These are phyloP conservation scores for Chamaecyparis obtusa DNA, from an alignment of 75 land plant genomes.

Conservation along the genomic window DNA sequence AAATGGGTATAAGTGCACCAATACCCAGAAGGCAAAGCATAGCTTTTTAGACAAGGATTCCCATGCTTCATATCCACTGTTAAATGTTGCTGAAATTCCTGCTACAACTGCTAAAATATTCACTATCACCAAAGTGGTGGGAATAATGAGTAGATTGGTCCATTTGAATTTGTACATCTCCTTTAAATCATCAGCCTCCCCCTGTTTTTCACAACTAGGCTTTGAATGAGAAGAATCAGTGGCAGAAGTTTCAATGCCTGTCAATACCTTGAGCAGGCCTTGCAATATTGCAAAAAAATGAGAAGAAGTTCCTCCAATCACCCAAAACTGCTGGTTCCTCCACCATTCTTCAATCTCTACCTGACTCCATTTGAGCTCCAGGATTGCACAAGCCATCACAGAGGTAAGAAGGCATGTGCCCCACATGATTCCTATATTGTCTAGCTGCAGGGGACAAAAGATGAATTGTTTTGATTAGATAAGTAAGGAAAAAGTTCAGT, in stretches of 20 bases:
- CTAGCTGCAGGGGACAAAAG: neutral
- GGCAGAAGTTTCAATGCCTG: conserved; percentile 45
- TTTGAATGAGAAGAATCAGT: conserved; percentile 23
- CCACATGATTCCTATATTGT: neutral
- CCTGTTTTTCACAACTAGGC: conserved; percentile 18
- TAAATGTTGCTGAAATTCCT: conserved; percentile 30
- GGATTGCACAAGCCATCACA: conserved; percentile 44
- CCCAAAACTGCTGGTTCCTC: conserved; percentile 62
- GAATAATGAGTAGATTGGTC: conserved; percentile 41
- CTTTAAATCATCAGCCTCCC: conserved; percentile 29
- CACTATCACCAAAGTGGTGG: conserved; percentile 30
- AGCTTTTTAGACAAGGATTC: conserved; percentile 23
- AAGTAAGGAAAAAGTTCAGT: too few species aligned
- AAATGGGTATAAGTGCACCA: conserved; percentile 33
- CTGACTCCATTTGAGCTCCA: conserved; percentile 57
- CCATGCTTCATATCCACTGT: conserved; percentile 24
- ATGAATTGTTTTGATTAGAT: neutral
- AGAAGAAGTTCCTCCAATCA: conserved; percentile 47
- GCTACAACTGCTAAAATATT: conserved; percentile 37
- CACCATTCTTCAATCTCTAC: conserved; percentile 60
- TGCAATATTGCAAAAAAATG: conserved; percentile 58
- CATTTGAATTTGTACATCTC: conserved; percentile 34
- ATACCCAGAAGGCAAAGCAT: conserved; percentile 28
- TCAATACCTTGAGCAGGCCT: conserved; percentile 44
- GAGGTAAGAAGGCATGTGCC: conserved; percentile 26